Base-by-base conservation (phyloP, 306 rosid genomes). In the Cicer yamashitae region DNA sequence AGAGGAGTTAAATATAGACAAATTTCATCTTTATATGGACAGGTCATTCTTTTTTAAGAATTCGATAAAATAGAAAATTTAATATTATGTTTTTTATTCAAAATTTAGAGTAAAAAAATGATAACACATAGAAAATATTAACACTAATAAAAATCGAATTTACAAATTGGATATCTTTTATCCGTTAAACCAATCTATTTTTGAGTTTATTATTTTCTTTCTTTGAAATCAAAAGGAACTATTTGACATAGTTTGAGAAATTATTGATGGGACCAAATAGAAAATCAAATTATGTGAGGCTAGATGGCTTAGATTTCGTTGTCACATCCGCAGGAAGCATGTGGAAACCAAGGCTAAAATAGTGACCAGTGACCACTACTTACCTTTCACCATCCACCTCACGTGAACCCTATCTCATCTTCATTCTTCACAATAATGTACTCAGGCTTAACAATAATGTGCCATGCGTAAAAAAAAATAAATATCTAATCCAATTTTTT, bases 361-460 rank as follows among this genome's bases (percentile, higher is more conserved):
- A 67, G 74, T 67, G 61, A 12, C 7, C 40, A 67, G 74, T 67
- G 75, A 17, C 52, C 43, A 44, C 62, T 12, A 41, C 43, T 25
- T 8, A 41, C 43, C 30, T 68, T 77, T 68, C 70, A 57, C 43
- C 46, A 46, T 57, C 62, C 58, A 10, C 12, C 81, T 57, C 76
- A 77, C 81, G 81, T 77, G 81, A 77, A 77, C 34, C 51, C 81
- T 75, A 77, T 68, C 62, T 47, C 81, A 39, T 18, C 40, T 12
- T 30, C 37, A 30, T 30, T 30, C 34, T 25, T 25, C 2, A 25
- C 30, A 25, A 25, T 25, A 25, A 25, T 25, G 30, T 25, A 25
- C 30, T 25, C 30, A 25, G 30, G 30, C 30, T 25, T 25, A 25
- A 25, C 66, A 7, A 57, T 12, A n/a, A 50, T 50, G 56, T 50